Evolutionary conservation across 192 early-diverging fungal genomes (phyloP).

Genomic region (Backusella liffmaniae): DNA sequence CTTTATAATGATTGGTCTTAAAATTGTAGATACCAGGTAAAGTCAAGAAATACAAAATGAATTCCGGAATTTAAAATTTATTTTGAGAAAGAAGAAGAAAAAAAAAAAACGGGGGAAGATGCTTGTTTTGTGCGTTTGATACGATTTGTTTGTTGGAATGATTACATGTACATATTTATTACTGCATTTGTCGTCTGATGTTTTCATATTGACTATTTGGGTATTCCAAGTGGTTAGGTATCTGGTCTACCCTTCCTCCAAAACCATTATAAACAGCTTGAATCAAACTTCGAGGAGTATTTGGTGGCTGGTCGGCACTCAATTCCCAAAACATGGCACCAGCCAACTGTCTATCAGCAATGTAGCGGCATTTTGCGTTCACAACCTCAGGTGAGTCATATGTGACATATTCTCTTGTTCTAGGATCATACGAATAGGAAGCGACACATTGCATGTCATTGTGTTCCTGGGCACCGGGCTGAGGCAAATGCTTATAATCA

Average conservation of each 20-base stretch:
- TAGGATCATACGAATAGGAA: conserved; percentile 78
- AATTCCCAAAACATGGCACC: conserved; percentile 87
- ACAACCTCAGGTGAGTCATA: conserved; percentile 77
- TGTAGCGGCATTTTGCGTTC: conserved; percentile 66
- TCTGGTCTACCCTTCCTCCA: conserved; percentile 31
- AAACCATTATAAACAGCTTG: conserved; percentile 31
- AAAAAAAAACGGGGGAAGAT: background rate
- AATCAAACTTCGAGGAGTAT: conserved; percentile 44
- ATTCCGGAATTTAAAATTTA: background rate
- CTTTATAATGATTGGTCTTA: background rate
- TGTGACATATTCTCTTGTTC: conserved; percentile 66
- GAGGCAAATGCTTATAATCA: conserved; percentile 84
- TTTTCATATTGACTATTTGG: conserved; percentile 51
- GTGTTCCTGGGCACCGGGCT: conserved; percentile 59
- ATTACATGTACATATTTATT: background rate
- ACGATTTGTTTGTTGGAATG: background rate
- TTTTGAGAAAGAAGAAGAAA: background rate
- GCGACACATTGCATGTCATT: conserved; percentile 80
- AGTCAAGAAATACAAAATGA: background rate
- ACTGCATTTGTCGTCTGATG: conserved; percentile 24
- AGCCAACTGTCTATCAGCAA: conserved; percentile 52
- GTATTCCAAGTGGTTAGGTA: conserved; percentile 43
- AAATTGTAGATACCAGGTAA: background rate
- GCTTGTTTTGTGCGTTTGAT: background rate
- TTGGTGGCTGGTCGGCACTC: conserved; percentile 43